These are phyloP conservation scores for Penicillium macrosclerotiorum DNA, from an alignment of 495 filamentous ascomycete species.

Conservation along the genomic window DNA sequence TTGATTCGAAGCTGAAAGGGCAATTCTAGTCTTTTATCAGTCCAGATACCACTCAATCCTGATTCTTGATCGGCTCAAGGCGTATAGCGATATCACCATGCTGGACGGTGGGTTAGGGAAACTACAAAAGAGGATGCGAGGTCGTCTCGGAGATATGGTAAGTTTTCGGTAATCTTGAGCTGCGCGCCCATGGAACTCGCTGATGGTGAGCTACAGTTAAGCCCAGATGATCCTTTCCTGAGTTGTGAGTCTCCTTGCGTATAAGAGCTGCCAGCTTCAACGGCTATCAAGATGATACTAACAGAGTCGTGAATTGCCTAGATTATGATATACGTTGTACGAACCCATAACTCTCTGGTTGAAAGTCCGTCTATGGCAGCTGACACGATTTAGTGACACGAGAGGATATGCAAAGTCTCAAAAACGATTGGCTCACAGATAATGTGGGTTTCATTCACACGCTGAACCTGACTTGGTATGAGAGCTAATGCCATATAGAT, in stretches of 20 bases:
- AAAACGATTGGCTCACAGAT: slow-evolving; percentile 96
- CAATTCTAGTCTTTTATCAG: neutral
- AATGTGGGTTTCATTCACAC: slow-evolving; percentile 71
- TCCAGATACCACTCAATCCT: neutral
- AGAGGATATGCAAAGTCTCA: slow-evolving; percentile 84
- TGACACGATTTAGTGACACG: slow-evolving; percentile 58
- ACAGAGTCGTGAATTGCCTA: slow-evolving; percentile 25
- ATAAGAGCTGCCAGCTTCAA: neutral
- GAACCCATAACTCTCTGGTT: slow-evolving; percentile 15
- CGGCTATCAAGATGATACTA: slow-evolving; percentile 1
- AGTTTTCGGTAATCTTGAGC: slow-evolving; percentile 5
- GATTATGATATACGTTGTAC: slow-evolving; percentile 70
- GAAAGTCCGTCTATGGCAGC: neutral
- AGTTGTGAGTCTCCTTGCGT: slow-evolving; percentile 55
- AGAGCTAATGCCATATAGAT: slow-evolving; percentile 29
- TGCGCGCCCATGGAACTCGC: slow-evolving; percentile 5
- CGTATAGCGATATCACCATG: slow-evolving; percentile 16
- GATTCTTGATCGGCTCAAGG: neutral
- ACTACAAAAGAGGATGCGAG: slow-evolving; percentile 43
- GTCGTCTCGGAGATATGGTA: slow-evolving; percentile 43
- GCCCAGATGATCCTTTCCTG: slow-evolving; percentile 69
- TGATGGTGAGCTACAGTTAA: slow-evolving; percentile 53
- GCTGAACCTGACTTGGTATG: slow-evolving; percentile 1
- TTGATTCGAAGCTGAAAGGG: no score
- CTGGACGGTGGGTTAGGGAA: slow-evolving; percentile 40